Base-by-base conservation (phyloP, 768 basidiomycete genomes). In the Lentinula raphanica region DNA sequence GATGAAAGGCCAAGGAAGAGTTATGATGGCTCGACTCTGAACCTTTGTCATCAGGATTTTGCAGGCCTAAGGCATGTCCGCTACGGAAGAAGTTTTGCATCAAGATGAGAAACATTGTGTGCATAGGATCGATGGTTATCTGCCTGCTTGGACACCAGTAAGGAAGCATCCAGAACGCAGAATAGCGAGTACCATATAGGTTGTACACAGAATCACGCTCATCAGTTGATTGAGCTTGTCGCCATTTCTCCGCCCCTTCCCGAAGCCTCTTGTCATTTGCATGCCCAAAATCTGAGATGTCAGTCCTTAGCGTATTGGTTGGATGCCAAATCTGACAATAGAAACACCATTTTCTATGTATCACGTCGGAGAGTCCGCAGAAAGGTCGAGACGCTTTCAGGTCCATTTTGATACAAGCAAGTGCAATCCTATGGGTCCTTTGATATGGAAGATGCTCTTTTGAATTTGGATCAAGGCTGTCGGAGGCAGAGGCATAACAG, bases 71-170 rank as follows among this genome's bases (percentile, higher is more conserved):
- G 38, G 39, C 32, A 2, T 21, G 12, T n/a, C n/a, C 6, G 5
- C 21, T 19, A n/a, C 17, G 39, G 21, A 56, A 56, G 19, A 44
- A 56, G 11, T 21, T 6, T 28, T 56, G 23, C 3, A 42, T 39
- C 5, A 56, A 8, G 21, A 13, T 27, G 28, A 56, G 17, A 21
- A 15, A 42, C 23, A 6, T n/a, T 5, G 40, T 68, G 56, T 77
- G 76, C 74, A 76, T 76, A 3, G 63, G 54, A 59, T 76, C 74
- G 36, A 76, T 59, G 12, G 73, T 64, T 6, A 67, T 56, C 59
- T 66, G 70, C 0, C 56, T 55, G 11, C 65, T 63, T 2, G 71
- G 71, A 48, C n/a, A n/a, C n/a, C n/a, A 77, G 59, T 77, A 77
- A 1, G 65, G 60, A 0, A 78, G 63, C 0, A 66, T 56, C 57